Evolutionary conservation across 768 basidiomycete genomes (phyloP), one percentile per base, ranked within the genome.

Genomic region (Agrocybe praecox): DNA sequence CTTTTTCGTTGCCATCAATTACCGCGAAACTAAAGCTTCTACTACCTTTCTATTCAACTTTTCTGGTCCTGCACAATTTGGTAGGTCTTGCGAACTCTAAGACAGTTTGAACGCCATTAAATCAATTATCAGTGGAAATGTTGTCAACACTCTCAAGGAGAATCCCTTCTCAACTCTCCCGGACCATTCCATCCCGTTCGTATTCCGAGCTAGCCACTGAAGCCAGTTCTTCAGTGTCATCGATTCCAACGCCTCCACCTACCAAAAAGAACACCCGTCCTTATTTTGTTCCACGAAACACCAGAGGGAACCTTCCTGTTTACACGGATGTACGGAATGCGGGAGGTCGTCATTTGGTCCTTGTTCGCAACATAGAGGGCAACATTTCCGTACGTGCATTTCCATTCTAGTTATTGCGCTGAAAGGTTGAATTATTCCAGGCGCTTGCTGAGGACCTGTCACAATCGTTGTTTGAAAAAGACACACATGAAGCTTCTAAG

Each of bases 241-340:
- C 54, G 10, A n/a, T 65, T 22, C 49, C 48, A 46, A 46, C 55
- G 51, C 22, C 52, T 9, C 12, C 52, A 23, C 22, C 57, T 42
- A 26, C 61, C n/a, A 48, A 42, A 29, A 34, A 44, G 22, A 11
- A 58, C 40, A 63, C 53, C 22, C 61, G 69, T 46, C 65, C 73
- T 24, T 93, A 90, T 72, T 82, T 80, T 58, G 76, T 93, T 45
- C 80, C 83, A 19, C 82, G 90, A 58, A 92, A 89, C 69, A 69
- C 81, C 46, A 78, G 78, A 49, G 87, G 88, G 29, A 80, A 81
- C 47, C 77, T 92, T 26, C 90, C 90, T 44, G 88, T 93, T 22
- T 91, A 91, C 69, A 82, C 87, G 24, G 88, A 92, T 67, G 67
- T 89, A 45, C 84, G 87, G 59, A 90, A 88, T 67, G 83, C 72